Evolutionary conservation across 176 grass and related monocot genomes (phyloP).

Genomic region (Melocanna baccifera): DNA sequence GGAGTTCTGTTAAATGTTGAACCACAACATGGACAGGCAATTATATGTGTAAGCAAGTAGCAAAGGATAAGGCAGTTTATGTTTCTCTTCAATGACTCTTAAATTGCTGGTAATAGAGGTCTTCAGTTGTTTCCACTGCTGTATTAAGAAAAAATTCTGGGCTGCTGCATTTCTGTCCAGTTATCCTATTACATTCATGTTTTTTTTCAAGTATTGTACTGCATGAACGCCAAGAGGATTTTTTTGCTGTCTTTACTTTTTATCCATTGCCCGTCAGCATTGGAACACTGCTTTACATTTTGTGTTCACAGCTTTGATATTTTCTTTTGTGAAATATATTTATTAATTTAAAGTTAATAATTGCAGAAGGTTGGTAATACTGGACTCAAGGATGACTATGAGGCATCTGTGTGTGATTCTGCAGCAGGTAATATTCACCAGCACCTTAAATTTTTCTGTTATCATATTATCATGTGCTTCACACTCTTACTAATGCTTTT

Average conservation of each 20-base stretch:
- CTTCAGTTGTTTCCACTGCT: not conserved
- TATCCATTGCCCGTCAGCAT: not conserved
- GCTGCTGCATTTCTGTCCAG: not conserved
- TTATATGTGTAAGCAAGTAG: slow-evolving; percentile 7
- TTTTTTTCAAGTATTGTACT: slow-evolving; percentile 3
- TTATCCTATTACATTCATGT: not conserved
- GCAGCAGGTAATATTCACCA: slow-evolving; percentile 58
- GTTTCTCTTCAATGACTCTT: not conserved
- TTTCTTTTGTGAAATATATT: slow-evolving; percentile 32
- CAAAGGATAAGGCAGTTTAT: not conserved
- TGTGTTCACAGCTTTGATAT: not conserved
- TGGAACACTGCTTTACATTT: slow-evolving; percentile 2
- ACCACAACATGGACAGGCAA: not conserved
- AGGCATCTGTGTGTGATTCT: slow-evolving; percentile 65
- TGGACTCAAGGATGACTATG: slow-evolving; percentile 61
- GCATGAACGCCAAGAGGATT: not conserved
- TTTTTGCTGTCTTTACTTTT: not conserved
- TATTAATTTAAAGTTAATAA: slow-evolving; percentile 21
- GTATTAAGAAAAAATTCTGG: not conserved
- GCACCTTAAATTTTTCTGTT: not conserved
- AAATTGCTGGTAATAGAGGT: slow-evolving; percentile 4
- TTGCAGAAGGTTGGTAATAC: slow-evolving; percentile 59
- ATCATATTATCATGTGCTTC: slow-evolving; percentile 9
- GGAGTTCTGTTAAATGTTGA: slow-evolving; percentile 10
- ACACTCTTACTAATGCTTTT: slow-evolving; percentile 23